Evolutionary conservation across 805 yeast genomes (phyloP).

Genomic region (Phaffomyces opuntiae): DNA sequence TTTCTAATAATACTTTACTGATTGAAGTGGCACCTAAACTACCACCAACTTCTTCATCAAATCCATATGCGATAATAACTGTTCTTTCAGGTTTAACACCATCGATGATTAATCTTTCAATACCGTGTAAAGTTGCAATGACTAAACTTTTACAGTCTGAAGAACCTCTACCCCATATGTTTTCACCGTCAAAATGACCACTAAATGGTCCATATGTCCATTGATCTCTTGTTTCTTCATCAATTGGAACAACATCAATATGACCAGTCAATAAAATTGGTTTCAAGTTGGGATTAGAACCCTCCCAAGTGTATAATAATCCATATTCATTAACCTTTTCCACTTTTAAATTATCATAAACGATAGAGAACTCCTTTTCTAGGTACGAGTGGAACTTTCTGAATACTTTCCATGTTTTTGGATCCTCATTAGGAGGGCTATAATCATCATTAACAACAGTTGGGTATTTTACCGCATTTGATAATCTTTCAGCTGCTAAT

Average conservation of each 20-base stretch:
- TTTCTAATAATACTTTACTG: conserved; percentile 36
- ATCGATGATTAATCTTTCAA: conserved; percentile 40
- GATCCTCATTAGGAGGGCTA: conserved; percentile 31
- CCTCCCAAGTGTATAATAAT: conserved; percentile 56
- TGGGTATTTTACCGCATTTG: conserved; percentile 45
- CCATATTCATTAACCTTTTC: conserved; percentile 57
- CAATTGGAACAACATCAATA: conserved; percentile 78
- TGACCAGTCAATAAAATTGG: conserved; percentile 72
- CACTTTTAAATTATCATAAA: conserved; percentile 40
- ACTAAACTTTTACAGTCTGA: conserved; percentile 66
- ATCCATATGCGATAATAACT: conserved; percentile 58
- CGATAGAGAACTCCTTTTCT: conserved; percentile 45
- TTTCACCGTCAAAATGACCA: conserved; percentile 57
- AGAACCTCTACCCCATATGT: conserved; percentile 69
- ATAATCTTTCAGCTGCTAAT: conserved; percentile 34
- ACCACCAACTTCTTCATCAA: conserved; percentile 72
- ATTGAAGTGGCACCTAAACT: conserved; percentile 50
- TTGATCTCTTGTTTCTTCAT: conserved; percentile 41
- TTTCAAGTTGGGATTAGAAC: conserved; percentile 41
- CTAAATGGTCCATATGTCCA: conserved; percentile 66
- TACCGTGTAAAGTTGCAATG: conserved; percentile 54
- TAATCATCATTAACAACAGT: conserved; percentile 42
- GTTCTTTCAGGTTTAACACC: conserved; percentile 50
- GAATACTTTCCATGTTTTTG: conserved; percentile 22
- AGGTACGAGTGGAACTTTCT: conserved; percentile 45